phyloP scores from a whole-genome alignment of 805 yeast genomes.

The Yarrowia divulgata region DNA sequence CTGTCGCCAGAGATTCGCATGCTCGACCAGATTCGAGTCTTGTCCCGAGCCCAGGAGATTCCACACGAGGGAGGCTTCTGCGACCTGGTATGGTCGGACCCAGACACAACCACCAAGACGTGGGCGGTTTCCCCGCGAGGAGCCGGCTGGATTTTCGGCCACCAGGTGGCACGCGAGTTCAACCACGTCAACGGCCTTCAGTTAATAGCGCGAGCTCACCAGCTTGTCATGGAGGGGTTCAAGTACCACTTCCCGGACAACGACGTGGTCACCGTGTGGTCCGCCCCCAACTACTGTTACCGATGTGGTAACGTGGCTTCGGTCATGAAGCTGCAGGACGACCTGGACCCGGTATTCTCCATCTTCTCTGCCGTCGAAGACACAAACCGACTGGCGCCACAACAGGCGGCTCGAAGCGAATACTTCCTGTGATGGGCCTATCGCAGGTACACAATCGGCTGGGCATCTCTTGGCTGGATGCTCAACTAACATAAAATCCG shows the following conservation, averaged over 20 bases:
- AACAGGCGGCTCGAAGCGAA: constrained; percentile 45
- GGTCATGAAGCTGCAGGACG: constrained; percentile 94
- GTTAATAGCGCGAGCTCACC: constrained; percentile 95
- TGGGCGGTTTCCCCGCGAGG: constrained; percentile 99
- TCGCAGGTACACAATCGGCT: constrained; percentile 30
- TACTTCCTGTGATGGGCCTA: constrained; percentile 44
- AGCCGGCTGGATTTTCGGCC: constrained; percentile 98
- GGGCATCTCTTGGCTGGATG: background rate
- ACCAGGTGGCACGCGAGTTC: constrained; percentile 92
- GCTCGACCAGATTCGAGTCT: constrained; percentile 94
- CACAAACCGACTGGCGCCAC: constrained; percentile 44
- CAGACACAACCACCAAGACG: constrained; percentile 88
- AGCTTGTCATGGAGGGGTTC: constrained; percentile 98
- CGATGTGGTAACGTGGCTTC: constrained; percentile 98
- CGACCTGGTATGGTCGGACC: constrained; percentile 97
- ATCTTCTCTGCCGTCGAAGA: constrained; percentile 85
- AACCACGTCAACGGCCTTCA: constrained; percentile 91
- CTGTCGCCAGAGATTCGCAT: constrained; percentile 95
- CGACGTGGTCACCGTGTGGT: constrained; percentile 97
- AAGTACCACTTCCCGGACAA: constrained; percentile 95
- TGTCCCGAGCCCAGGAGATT: constrained; percentile 95
- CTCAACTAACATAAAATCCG: constrained; percentile 33
- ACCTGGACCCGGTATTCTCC: constrained; percentile 84
- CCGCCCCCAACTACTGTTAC: constrained; percentile 96
- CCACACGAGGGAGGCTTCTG: constrained; percentile 99